Base-by-base conservation (phyloP, 495 filamentous ascomycete genomes). In the Paragyromitra xinjiangensis region DNA sequence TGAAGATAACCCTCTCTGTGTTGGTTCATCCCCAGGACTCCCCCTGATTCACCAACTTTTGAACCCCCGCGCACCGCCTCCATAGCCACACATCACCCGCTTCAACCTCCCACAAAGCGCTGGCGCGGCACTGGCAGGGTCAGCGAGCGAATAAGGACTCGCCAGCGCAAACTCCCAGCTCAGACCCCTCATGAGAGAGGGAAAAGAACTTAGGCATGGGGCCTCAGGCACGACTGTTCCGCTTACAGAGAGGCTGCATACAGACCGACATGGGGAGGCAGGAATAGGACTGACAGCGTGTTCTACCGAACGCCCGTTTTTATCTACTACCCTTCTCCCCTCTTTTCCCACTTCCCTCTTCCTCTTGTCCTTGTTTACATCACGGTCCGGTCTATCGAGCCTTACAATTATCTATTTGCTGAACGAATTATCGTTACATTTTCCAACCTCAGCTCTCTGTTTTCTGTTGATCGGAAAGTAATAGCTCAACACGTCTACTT, bases 391-490 rank as follows among this genome's bases (percentile, higher is more conserved):
- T 78, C 55, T 65, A 71, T 71, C 53, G 37, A 29, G 50, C n/a
- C 12, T 56, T 58, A 22, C 45, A 64, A 64, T 39, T 51, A 40
- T n/a, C 55, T 7, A 62, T 69, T 44, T 22, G 2, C 42, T 19
- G 22, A 42, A 67, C 19, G n/a, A 44, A 40, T 53, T 67, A 40
- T 24, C 19, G 2, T 67, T 66, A 73, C 37, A 67, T 55, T 55
- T 65, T n/a, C n/a, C 14, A 59, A 62, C 26, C 44, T 14, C 29
- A 69, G 6, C 56, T 26, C 37, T 29, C 16, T 16, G 16, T 73
- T 73, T 78, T 78, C 76, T 78, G 76, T 78, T 78, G 76, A 78
- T 45, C 76, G 34, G 76, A 78, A 71, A 64, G 55, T 16, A 44
- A 55, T n/a, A 62, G 29, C 40, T 16, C 64, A 61, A 48, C 53